Conservation (phyloP, 2,329 filamentous ascomycete genomes). For the Elsinoe perseae region DNA sequence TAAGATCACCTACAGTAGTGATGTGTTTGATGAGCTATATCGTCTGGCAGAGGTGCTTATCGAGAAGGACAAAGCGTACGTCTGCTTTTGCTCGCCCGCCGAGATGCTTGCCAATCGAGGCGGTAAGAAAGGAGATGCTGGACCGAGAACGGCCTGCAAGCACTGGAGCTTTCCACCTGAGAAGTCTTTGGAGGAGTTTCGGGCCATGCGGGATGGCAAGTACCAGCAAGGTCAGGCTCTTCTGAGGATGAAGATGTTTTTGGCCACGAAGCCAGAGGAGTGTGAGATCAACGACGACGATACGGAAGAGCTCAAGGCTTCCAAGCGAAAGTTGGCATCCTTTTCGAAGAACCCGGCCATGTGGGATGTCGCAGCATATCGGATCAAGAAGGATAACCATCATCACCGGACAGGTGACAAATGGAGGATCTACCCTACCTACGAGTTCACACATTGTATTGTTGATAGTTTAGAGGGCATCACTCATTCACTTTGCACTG, state of each 20-base stretch:
- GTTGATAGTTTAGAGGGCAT: conserved; percentile 90
- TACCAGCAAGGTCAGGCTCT: conserved; percentile 79
- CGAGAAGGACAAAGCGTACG: conserved; percentile 59
- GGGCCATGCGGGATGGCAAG: conserved; percentile 84
- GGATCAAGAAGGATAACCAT: conserved; percentile 63
- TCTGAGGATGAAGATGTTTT: conserved; percentile 86
- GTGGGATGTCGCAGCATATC: conserved; percentile 92
- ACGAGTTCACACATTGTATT: conserved; percentile 79
- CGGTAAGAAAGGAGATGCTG: conserved; percentile 55
- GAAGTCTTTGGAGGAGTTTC: conserved; percentile 73
- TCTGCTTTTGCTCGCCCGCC: conserved; percentile 78
- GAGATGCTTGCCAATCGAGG: conserved; percentile 85
- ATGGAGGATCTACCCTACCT: conserved; percentile 93
- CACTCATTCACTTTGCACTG: conserved; percentile 87
- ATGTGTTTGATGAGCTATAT: conserved; percentile 84
- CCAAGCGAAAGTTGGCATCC: conserved; percentile 29
- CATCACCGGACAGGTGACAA: conserved; percentile 73
- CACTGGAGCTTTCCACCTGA: conserved; percentile 70
- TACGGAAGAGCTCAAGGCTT: conserved; percentile 27
- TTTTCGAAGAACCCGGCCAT: conserved; percentile 77
- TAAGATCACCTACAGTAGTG: conserved; percentile 76
- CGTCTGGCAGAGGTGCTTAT: conserved; percentile 83
- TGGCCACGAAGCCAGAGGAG: conserved; percentile 39
- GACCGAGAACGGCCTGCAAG: conserved; percentile 67
- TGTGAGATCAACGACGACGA: conserved; percentile 29